Evolutionary conservation across 2,329 filamentous ascomycete genomes (phyloP), one percentile per base, ranked within the genome.

Genomic region (Trichophyton mentagrophytes): DNA sequence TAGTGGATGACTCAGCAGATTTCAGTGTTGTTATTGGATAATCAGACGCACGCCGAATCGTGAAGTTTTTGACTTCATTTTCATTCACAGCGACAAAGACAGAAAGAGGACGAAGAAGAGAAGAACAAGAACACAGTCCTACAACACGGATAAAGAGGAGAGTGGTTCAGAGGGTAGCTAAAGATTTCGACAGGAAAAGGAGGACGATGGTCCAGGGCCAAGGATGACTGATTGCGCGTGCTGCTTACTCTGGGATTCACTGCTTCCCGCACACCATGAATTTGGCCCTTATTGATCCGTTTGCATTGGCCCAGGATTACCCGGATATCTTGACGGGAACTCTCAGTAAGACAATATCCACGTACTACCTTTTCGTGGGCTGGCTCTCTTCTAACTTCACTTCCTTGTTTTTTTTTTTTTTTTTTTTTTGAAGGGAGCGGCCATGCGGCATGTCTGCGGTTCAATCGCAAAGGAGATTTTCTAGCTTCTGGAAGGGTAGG

Each of bases 401-500:
- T 6, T 27, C 27, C 8, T 30, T 6, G 6, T 6, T 6, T 6
- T 30, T 30, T 30, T 30, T 2, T 27, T 27, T 4, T 27, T 27
- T 5, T 6, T 27, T 27, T 60, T 15, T 64, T 38, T 59, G 30
- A 61, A 83, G 80, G 78, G 67, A 83, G 80, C 69, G 83, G 84
- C 57, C 83, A 85, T 73, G 81, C 83, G 57, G 84, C 83, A 40
- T 85, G 82, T 68, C 77, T 86, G 62, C 89, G 92, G 66, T 99
- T 99, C 81, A 96, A 92, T 70, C 89, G 90, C 70, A 89, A 86
- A 70, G 93, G 93, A 73, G 92, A 99, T 75, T 91, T 93, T 68
- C 85, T 99, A 65, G 93, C 93, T 51, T 95, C 91, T 33, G 93
- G 93, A 65, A 86, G 93, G 70, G 89, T 90, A 73, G 63, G 74